Conservation (phyloP, 2,329 filamentous ascomycete genomes). For the Aspergillus calidoustus region DNA sequence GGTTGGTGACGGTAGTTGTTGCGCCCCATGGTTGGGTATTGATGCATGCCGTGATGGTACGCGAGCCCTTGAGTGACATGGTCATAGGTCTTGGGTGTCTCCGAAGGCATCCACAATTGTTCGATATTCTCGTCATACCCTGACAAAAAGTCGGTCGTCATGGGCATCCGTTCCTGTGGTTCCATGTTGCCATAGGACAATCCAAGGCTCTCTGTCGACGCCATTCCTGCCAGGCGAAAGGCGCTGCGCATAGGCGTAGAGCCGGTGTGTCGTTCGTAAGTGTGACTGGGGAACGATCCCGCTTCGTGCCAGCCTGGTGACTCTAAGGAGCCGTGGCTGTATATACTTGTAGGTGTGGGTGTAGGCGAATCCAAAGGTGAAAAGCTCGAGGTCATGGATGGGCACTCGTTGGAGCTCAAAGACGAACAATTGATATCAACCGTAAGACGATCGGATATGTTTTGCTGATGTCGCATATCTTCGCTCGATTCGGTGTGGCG, state of each 20-base stretch:
- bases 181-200: slow-evolving; percentile 41
- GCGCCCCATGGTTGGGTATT: slow-evolving; percentile 42
- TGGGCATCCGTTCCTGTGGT: slow-evolving; percentile 38
- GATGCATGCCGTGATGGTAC: slow-evolving; percentile 40
- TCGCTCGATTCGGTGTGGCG: slow-evolving; percentile 36
- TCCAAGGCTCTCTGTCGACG: slow-evolving; percentile 37
- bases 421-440: slow-evolving; percentile 46
- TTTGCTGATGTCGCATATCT: slow-evolving; percentile 45
- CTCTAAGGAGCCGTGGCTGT: slow-evolving; percentile 43
- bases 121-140: slow-evolving; percentile 45
- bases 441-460: slow-evolving; percentile 42
- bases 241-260: slow-evolving; percentile 40
- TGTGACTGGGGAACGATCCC: slow-evolving; percentile 33
- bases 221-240: slow-evolving; percentile 42
- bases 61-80: slow-evolving; percentile 33
- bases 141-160: slow-evolving; percentile 41
- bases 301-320: slow-evolving; percentile 44
- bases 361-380: slow-evolving; percentile 47
- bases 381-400: slow-evolving; percentile 46
- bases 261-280: slow-evolving; percentile 34
- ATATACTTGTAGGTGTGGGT: slow-evolving; percentile 44
- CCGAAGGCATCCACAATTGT: slow-evolving; percentile 43
- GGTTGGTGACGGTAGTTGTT: slow-evolving; percentile 40
- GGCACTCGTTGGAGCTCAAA: slow-evolving; percentile 45
- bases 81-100: slow-evolving; percentile 43